Percentiles rank a stretch among this genome's conserved stretches.
These are phyloP conservation scores for Trametes gibbosa DNA, from an alignment of 768 basidiomycete genomes.

Conservation along the genomic window DNA sequence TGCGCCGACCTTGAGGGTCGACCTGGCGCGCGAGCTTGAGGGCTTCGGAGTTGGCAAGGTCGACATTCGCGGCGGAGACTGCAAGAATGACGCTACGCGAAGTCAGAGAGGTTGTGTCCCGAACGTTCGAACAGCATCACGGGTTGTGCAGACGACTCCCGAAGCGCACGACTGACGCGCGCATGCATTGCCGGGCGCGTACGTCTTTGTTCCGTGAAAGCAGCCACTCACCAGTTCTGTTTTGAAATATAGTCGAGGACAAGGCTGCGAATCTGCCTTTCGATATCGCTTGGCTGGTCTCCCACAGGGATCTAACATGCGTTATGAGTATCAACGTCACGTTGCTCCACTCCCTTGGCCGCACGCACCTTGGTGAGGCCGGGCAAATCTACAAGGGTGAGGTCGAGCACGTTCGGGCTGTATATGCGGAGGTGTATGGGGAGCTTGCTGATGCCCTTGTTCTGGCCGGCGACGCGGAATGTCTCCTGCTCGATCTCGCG, in stretches of 20 bases:
- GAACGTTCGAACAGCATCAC: too few relatives aligned
- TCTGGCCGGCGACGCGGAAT: slow-evolving; percentile 94
- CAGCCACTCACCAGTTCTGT: slow-evolving; percentile 75
- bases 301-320: slow-evolving; percentile 80
- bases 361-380: slow-evolving; percentile 86
- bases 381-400: slow-evolving; percentile 95
- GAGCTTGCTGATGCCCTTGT: slow-evolving; percentile 95
- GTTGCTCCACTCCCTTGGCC: background rate
- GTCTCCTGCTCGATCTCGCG: slow-evolving; percentile 99
- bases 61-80: slow-evolving; percentile 96
- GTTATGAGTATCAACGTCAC: background rate
- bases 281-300: slow-evolving; percentile 97
- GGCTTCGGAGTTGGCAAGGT: slow-evolving; percentile 97
- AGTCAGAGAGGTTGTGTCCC: too few relatives aligned
- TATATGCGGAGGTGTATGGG: slow-evolving; percentile 96
- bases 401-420: slow-evolving; percentile 91
- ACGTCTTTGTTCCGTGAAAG: too few relatives aligned
- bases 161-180: background rate
- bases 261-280: slow-evolving; percentile 90
- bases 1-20: slow-evolving; percentile 93
- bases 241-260: slow-evolving; percentile 97
- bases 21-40: slow-evolving; percentile 94
- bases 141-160: background rate
- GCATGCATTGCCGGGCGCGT: too few relatives aligned
- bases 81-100: slow-evolving; percentile 83